Percentiles rank a stretch among this genome's conserved stretches.
Evolutionary conservation across 495 filamentous ascomycete genomes (phyloP).

Genomic region (Neurospora sp.): DNA sequence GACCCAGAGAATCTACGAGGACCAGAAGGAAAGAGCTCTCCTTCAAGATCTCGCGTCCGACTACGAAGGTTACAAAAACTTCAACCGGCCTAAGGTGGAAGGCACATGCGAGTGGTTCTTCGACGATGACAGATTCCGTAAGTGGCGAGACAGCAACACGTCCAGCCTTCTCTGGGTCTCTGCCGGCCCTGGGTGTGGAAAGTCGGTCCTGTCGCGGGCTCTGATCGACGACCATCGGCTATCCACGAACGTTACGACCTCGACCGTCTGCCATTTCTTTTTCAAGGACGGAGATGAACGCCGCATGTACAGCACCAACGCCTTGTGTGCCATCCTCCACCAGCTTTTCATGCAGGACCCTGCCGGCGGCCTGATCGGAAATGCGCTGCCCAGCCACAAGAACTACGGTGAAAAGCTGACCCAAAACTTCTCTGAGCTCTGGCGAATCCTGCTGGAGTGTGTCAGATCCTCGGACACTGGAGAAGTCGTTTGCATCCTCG

Average conservation of each 20-base stretch:
- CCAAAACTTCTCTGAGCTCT: slow-evolving; percentile 29
- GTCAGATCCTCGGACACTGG: slow-evolving; percentile 23
- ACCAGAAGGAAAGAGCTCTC: slow-evolving; percentile 12
- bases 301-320: slow-evolving; percentile 11
- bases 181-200: slow-evolving; percentile 33
- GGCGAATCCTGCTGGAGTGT: slow-evolving; percentile 26
- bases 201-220: slow-evolving; percentile 28
- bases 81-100: slow-evolving; percentile 11
- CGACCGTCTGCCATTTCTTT: slow-evolving; percentile 31
- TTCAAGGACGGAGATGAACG: slow-evolving; percentile 27
- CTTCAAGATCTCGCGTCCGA: slow-evolving; percentile 17
- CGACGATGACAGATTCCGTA: slow-evolving; percentile 16
- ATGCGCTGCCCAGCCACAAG: slow-evolving; percentile 14
- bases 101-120: slow-evolving; percentile 34
- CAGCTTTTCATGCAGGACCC: slow-evolving; percentile 22
- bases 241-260: slow-evolving; percentile 9
- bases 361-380: slow-evolving; percentile 9
- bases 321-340: slow-evolving; percentile 27
- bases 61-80: slow-evolving; percentile 24
- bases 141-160: slow-evolving; percentile 18
- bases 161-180: slow-evolving; percentile 30
- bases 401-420: slow-evolving; percentile 15
- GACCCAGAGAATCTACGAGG: slow-evolving; percentile 5
- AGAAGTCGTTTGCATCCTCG: slow-evolving; percentile 33
- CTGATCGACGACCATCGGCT: slow-evolving; percentile 22